phyloP scores from a whole-genome alignment of 1,284 basidiomycete genomes.

The Trametes polyzona region DNA sequence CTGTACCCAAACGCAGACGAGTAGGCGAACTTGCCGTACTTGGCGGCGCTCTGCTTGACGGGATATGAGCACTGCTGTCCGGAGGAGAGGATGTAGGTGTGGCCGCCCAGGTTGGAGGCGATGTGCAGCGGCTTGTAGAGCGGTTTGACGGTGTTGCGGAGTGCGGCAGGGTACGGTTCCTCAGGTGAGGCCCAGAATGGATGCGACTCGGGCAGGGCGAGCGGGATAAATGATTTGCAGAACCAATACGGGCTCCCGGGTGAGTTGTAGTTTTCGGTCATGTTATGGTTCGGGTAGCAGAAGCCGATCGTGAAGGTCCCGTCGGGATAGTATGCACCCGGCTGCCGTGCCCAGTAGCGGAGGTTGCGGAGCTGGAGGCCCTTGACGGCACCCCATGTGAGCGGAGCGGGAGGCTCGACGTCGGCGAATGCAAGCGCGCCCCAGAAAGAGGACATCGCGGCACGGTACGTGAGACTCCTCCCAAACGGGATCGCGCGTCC shows the following conservation, averaged over 20 bases:
- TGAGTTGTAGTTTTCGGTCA: constrained; percentile 82
- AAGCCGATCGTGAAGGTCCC: constrained; percentile 79
- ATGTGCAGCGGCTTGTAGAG: constrained; percentile 73
- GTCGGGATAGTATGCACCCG: constrained; percentile 62
- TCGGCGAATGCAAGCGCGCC: constrained; percentile 74
- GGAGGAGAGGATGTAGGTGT: constrained; percentile 74
- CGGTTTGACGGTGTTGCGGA: constrained; percentile 50
- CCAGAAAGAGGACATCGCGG: constrained; percentile 81
- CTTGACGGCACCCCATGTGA: constrained; percentile 77
- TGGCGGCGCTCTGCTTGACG: constrained; percentile 77
- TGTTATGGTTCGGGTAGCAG: constrained; percentile 73
- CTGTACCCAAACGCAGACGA: constrained; percentile 78
- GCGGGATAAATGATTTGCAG: constrained; percentile 75
- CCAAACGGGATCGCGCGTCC: constrained; percentile 80
- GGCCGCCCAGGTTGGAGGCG: constrained; percentile 60
- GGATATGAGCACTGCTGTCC: constrained; percentile 81
- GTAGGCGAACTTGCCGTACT: constrained; percentile 80
- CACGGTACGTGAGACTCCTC: constrained; percentile 76
- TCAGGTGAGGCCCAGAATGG: constrained; percentile 74
- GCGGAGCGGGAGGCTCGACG: constrained; percentile 66
- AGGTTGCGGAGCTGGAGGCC: constrained; percentile 76
- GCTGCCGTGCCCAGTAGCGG: constrained; percentile 69
- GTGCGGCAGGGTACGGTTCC: constrained; percentile 57
- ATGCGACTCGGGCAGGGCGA: constrained; percentile 65
- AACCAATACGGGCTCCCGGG: constrained; percentile 85